Base-by-base conservation (phyloP, 768 basidiomycete species). In the Boletellus emodensis region DNA sequence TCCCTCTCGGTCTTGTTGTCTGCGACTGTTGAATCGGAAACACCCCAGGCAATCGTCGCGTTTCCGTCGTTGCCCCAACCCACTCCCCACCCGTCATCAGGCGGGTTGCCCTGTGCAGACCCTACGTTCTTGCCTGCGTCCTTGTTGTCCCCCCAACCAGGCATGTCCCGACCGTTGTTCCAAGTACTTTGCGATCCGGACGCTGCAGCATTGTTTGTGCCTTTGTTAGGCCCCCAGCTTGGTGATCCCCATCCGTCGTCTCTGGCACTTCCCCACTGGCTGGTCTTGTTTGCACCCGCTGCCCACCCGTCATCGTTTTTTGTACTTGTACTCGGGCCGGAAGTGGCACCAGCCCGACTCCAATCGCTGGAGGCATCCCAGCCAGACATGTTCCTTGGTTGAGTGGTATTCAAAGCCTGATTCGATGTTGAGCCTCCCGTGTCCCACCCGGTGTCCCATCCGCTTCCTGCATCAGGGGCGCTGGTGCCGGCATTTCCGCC, bases 401-500 rank as follows among this genome's bases (percentile, higher is more conserved):
- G 46, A 9, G 40, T 17, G 22, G 51, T 13, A 28, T 35, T 43
- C n/a, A 43, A 12, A 14, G 33, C 45, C 30, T 22, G 49, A 50
- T 47, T 53, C 26, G 40, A 1, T 24, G 56, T 40, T 13, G 59
- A 33, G 9, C 30, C 45, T 18, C 33, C 46, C 3, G 40, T 30
- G 40, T 39, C 48, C 54, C 56, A 52, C 37, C 54, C 57, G 11
- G 45, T 40, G 28, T 30, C 54, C 51, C 54, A 51, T 28, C 55
- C 59, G 12, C 32, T 8, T 54, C 59, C 40, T 2, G 39, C 22
- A 3, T 51, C 47, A 17, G 38, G 0, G 11, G 35, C 30, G 15
- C 20, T 53, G 11, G 54, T 42, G 40, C n/a, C 13, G 17, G 26
- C 6, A 36, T 26, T 48, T n/a, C 37, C 36, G 15, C 38, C 40